These are phyloP conservation scores for Aphanomyces euteiches DNA, from an alignment of 352 stramenopile species.

Conservation along the genomic window DNA sequence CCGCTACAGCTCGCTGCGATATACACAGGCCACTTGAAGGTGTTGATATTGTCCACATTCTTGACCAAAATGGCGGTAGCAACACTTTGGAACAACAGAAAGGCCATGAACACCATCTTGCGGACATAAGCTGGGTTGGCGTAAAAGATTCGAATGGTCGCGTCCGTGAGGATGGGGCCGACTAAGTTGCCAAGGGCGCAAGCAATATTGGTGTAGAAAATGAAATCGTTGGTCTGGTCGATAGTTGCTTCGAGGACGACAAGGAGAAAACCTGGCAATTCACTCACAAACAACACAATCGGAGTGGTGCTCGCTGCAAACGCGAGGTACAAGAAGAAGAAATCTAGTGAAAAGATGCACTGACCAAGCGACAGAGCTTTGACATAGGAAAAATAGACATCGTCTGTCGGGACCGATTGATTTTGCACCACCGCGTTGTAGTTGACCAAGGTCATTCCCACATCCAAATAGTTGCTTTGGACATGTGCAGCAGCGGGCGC, in stretches of 20 bases:
- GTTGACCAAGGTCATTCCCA: constrained; percentile 28
- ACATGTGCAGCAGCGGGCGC: not conserved
- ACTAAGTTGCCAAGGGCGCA: too few species aligned
- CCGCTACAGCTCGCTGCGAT: too few species aligned
- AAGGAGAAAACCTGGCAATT: not conserved
- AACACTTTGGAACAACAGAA: too few species aligned
- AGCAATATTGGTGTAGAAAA: too few species aligned
- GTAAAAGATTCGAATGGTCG: constrained; percentile 7
- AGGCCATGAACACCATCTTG: constrained; percentile 1
- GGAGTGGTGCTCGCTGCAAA: constrained; percentile 1
- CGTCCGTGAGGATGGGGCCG: not conserved
- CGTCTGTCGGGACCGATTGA: not conserved
- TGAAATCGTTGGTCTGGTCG: not conserved
- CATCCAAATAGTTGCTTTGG: constrained; percentile 17
- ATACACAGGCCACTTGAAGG: too few species aligned
- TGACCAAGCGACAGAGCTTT: constrained; percentile 14
- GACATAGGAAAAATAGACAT: constrained; percentile 22
- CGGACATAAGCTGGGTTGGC: constrained; percentile 9
- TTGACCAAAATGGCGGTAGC: too few species aligned
- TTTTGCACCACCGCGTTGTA: not conserved
- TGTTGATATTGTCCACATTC: too few species aligned
- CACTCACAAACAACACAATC: not conserved
- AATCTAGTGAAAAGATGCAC: constrained; percentile 24
- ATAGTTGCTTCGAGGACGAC: not conserved
- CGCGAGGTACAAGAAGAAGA: constrained; percentile 15